Evolutionary conservation across 352 stramenopile genomes (phyloP), one percentile per base, ranked within the genome.

Genomic region (Saprolegnia parasitica): DNA sequence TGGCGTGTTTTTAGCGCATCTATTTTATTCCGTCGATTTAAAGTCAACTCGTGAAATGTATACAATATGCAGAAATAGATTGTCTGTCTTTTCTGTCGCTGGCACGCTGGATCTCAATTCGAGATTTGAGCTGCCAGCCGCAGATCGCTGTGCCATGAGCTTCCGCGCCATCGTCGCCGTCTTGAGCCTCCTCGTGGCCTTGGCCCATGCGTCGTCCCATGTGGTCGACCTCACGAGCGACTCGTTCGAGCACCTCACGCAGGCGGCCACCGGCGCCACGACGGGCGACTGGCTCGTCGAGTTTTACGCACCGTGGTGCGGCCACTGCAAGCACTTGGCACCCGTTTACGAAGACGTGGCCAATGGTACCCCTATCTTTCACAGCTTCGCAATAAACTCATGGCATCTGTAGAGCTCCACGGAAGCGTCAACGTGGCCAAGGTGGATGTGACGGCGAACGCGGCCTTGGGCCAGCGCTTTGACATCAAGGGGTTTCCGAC

Each of bases 241-340:
- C 42, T 90, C 89, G 78, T 97, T 97, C 70, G 90, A 97, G 76
- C 83, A 94, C 76, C 67, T 91, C 68, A 97, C 90, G 66, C 90
- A 97, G 76, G 92, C 87, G 9, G 76, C 86, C 15, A 96, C 88
- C 9, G 90, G 92, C 29, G 87, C 89, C 32, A 98, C 91, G 1
- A 97, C 92, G 5, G 92, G 92, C 65, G 89, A 97, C 76, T 97
- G 90, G 90, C 81, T 92, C 57, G 76, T 94, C 56, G 76, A 94
- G 72, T 92, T 95, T 71, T 92, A 92, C 74, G 83, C 86, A 50
- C 84, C 85, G 23, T 91, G 83, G 81, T 93, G 81, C 73, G 76
- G 74, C 11, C 81, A 88, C 70, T 88, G 81, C 76, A 81, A 86
- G 72, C 71, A 71, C 49, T 72, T 90, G 5, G 75, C 68, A 49